phyloP scores from a whole-genome alignment of 1,139 yeast species.

The Blastobotrys persicus region DNA sequence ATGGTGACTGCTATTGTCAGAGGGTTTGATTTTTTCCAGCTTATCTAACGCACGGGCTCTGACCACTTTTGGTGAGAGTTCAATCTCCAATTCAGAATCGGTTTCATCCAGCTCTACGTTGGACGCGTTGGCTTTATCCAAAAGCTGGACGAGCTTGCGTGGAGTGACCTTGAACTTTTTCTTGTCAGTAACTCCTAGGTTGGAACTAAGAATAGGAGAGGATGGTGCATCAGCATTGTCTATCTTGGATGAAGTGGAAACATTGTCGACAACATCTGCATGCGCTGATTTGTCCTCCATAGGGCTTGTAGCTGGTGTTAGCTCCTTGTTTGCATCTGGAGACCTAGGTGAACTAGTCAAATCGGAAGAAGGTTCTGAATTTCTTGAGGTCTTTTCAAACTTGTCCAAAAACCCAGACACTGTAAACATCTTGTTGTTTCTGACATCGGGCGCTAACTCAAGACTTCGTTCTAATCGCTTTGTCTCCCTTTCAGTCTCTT shows the following conservation, averaged over 20 bases:
- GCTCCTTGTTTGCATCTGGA: conserved; percentile 9
- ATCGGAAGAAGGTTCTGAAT: conserved; percentile 7
- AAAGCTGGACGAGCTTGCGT: conserved; percentile 13
- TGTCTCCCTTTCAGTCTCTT: conserved; percentile 34
- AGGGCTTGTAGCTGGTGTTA: background rate
- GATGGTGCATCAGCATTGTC: conserved; percentile 5
- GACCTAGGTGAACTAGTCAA: conserved; percentile 13
- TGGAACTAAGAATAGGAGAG: conserved; percentile 1
- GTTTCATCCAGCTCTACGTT: conserved; percentile 9
- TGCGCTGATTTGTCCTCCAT: background rate
- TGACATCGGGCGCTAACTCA: conserved; percentile 30
- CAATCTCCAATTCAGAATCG: conserved; percentile 29
- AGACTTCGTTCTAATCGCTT: conserved; percentile 33
- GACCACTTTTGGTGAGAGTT: conserved; percentile 9
- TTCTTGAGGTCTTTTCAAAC: conserved; percentile 18
- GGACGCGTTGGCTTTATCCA: background rate
- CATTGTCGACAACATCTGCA: background rate
- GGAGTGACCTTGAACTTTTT: conserved; percentile 17
- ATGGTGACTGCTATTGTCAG: background rate
- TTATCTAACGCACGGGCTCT: background rate
- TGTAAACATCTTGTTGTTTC: conserved; percentile 26
- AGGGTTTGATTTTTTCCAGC: background rate
- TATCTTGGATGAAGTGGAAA: conserved; percentile 7
- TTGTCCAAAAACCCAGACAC: conserved; percentile 28
- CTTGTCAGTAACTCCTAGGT: background rate